Percentiles rank a stretch among this genome's conserved stretches.
phyloP scores from a whole-genome alignment of 805 yeast species.

The Danielia reshetovae region DNA sequence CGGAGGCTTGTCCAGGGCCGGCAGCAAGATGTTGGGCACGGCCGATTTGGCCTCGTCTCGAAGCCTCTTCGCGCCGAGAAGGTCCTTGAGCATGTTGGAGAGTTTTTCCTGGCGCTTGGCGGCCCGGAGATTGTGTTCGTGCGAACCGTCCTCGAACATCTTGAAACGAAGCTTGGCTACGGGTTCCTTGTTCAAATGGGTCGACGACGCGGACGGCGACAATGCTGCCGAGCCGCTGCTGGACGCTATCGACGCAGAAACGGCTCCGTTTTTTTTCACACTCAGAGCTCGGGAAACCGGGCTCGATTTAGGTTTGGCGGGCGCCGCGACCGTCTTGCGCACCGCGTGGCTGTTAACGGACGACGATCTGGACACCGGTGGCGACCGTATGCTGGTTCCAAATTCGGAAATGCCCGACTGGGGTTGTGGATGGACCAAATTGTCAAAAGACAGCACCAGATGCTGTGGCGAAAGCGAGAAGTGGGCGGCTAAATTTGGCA shows the following conservation, averaged over 20 bases:
- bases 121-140: slow-evolving; percentile 73
- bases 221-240: slow-evolving; percentile 1
- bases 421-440: slow-evolving; percentile 8
- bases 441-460: slow-evolving; percentile 4
- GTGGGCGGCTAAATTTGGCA: slow-evolving; percentile 7
- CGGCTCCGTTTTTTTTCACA: slow-evolving; percentile 12
- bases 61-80: slow-evolving; percentile 68
- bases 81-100: slow-evolving; percentile 68
- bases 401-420: slow-evolving; percentile 1
- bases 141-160: slow-evolving; percentile 64
- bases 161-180: slow-evolving; percentile 44
- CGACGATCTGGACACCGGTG: slow-evolving; percentile 18
- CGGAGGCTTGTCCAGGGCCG: slow-evolving; percentile 48
- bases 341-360: slow-evolving; percentile 10
- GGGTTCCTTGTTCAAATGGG: slow-evolving; percentile 12
- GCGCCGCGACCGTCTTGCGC: slow-evolving; percentile 7
- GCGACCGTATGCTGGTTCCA: slow-evolving; percentile 5
- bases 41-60: slow-evolving; percentile 72
- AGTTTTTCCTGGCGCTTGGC: slow-evolving; percentile 77
- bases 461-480: slow-evolving; percentile 6
- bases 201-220: slow-evolving; percentile 11
- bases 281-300: slow-evolving; percentile 20
- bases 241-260: slow-evolving; percentile 9
- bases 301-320: slow-evolving; percentile 11
- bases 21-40: slow-evolving; percentile 58